Conservation (phyloP, 148 eudicot genomes). For the Diospyros kaki region DNA sequence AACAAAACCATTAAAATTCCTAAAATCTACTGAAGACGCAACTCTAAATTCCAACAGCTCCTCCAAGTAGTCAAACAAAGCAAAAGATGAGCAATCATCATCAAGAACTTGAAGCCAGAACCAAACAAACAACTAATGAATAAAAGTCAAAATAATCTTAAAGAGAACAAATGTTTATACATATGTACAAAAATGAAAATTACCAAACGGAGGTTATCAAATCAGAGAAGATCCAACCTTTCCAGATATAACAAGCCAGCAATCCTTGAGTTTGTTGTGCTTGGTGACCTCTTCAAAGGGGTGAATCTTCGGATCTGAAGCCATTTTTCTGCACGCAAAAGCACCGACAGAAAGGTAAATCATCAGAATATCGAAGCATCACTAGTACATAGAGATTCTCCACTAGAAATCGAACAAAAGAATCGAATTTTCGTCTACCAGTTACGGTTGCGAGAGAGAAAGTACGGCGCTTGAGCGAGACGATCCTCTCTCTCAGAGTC, state of each 20-base stretch:
- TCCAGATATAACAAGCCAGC: slow-evolving; percentile 50
- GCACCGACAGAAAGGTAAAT: not conserved
- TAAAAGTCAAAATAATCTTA: not conserved
- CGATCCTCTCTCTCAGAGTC: not conserved
- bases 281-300: slow-evolving; percentile 42
- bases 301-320: slow-evolving; percentile 37
- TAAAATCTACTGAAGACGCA: not conserved
- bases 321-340: slow-evolving; percentile 27
- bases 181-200: not conserved
- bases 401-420: not conserved
- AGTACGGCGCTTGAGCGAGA: not conserved
- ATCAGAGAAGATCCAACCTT: slow-evolving; percentile 28
- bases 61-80: not conserved
- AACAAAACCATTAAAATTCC: not conserved
- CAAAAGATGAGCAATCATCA: not conserved
- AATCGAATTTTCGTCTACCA: not conserved
- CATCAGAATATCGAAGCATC: not conserved
- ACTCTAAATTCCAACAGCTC: not conserved
- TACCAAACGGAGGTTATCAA: not conserved
- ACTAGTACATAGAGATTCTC: not conserved
- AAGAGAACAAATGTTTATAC: not conserved
- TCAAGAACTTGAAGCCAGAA: not conserved
- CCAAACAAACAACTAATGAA: not conserved
- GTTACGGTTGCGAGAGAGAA: not conserved
- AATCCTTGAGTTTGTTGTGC: slow-evolving; percentile 46